Conservation (phyloP, 2,329 filamentous ascomycete species). For the Chlorencoelia australis region DNA sequence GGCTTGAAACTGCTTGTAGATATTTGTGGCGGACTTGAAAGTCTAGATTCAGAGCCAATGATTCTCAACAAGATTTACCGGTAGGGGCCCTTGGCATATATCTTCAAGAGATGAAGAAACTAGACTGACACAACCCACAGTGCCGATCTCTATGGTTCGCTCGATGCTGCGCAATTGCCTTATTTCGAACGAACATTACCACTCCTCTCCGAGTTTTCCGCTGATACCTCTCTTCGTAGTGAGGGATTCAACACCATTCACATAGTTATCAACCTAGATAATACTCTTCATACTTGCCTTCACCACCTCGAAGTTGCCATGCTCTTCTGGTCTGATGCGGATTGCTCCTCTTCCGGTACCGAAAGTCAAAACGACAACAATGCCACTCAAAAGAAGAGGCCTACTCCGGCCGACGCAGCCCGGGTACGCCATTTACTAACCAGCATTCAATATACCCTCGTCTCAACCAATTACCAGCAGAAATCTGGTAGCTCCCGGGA, state of each 20-base stretch:
- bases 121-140: neutral
- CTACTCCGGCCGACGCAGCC: constrained; percentile 1
- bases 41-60: constrained; percentile 1
- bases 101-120: neutral
- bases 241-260: neutral
- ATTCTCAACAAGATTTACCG: constrained; percentile 1
- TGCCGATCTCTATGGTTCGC: neutral
- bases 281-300: neutral
- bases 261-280: neutral
- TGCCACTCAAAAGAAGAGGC: neutral
- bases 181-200: neutral
- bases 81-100: neutral
- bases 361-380: neutral
- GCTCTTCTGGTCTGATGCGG: neutral
- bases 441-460: constrained; percentile 4
- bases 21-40: too few species aligned
- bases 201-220: neutral
- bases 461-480: neutral
- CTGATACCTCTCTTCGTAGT: neutral
- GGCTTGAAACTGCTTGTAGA: too few species aligned
- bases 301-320: constrained; percentile 1
- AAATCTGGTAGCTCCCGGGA: neutral
- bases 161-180: neutral
- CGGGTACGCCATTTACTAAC: constrained; percentile 2
- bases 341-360: neutral